A percentile compares a stretch with the other conserved stretches of the same genome.
Conservation (phyloP, 352 stramenopile genomes). For the Phytophthora boehmeriae region DNA sequence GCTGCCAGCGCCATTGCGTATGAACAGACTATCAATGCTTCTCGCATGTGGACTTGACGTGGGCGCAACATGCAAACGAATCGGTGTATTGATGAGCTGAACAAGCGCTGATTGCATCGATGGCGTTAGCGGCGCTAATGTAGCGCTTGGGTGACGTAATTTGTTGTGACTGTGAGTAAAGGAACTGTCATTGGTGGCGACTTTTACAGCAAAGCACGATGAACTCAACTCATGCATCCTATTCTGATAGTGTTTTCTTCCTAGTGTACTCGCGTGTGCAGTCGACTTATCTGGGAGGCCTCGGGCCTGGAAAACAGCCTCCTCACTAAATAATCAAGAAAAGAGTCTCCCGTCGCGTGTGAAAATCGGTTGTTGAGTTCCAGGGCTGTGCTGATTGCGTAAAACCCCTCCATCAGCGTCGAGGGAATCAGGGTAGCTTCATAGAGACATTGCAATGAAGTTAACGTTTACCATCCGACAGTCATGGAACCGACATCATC, state of each 20-base stretch:
- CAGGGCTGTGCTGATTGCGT: constrained; percentile 28
- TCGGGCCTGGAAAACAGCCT: constrained; percentile 27
- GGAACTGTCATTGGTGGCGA: no score
- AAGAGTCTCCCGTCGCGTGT: constrained; percentile 2
- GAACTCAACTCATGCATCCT: background rate
- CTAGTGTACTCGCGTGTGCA: constrained; percentile 36
- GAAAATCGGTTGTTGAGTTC: constrained; percentile 10
- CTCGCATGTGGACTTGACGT: constrained; percentile 65
- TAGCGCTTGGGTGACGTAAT: no score
- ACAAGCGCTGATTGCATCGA: constrained; percentile 30
- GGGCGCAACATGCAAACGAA: constrained; percentile 44
- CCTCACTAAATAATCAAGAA: constrained; percentile 44
- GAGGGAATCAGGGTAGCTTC: constrained; percentile 5
- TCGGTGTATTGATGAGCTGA: constrained; percentile 52
- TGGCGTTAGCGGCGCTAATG: no score
- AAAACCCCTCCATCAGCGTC: constrained; percentile 10
- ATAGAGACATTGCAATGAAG: background rate
- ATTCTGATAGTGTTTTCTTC: constrained; percentile 31
- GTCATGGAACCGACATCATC: constrained; percentile 82
- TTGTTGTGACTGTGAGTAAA: constrained; percentile 3
- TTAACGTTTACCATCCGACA: constrained; percentile 63
- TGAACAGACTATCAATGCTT: constrained; percentile 41
- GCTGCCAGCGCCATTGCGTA: constrained; percentile 41
- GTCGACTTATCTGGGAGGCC: constrained; percentile 12
- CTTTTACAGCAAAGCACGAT: no score